Evolutionary conservation across 73 alveolate species (phyloP).

Genomic region (Durusdinium trenchii): DNA sequence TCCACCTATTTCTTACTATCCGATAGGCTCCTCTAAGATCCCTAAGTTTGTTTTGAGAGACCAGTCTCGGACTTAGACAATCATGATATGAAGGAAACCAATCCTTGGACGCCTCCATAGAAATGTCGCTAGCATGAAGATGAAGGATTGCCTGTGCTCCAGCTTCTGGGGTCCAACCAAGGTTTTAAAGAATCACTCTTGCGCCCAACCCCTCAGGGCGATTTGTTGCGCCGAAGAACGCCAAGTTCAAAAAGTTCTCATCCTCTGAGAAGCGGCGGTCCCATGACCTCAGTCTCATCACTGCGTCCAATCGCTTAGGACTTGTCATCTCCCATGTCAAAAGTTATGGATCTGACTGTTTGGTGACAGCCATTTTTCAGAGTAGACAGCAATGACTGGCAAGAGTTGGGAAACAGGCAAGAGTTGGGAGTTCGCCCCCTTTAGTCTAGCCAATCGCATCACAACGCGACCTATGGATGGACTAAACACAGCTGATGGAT

Average conservation of each 20-base stretch:
- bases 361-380: not conserved
- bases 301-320: not conserved
- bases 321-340: not conserved
- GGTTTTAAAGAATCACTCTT: too few relatives aligned
- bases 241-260: conserved; percentile 87
- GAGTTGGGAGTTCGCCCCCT: not conserved
- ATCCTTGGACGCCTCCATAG: not conserved
- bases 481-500: too few relatives aligned
- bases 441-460: not conserved
- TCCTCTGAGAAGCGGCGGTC: conserved; percentile 66
- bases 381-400: not conserved
- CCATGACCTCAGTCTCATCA: conserved; percentile 47
- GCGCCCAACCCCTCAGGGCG: too few relatives aligned
- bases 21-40: too few relatives aligned
- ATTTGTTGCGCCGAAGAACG: conserved; percentile 19
- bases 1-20: too few relatives aligned
- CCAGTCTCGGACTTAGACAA: too few relatives aligned
- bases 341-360: too few relatives aligned
- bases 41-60: too few relatives aligned
- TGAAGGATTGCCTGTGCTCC: too few relatives aligned
- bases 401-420: not conserved
- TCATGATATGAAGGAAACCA: too few relatives aligned
- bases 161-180: too few relatives aligned
- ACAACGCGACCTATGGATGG: not conserved
- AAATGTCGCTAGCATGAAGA: too few relatives aligned